Evolutionary conservation across 257 asterid genomes (phyloP).

Genomic region (Forsythia viridissima): DNA sequence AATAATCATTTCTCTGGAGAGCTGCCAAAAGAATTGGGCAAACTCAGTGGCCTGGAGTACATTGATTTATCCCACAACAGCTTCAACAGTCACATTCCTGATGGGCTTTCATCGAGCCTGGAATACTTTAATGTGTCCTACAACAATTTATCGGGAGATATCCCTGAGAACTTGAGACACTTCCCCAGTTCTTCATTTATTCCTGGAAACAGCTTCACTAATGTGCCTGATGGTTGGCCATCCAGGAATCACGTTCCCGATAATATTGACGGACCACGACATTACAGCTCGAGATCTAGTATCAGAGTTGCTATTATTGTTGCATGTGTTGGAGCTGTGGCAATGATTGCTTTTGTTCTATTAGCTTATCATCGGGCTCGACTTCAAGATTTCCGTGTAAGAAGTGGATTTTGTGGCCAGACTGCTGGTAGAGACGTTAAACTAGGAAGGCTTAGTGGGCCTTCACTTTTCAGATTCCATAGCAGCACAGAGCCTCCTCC

Average conservation of each 20-base stretch:
- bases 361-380: slow-evolving; percentile 72
- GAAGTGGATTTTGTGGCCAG: slow-evolving; percentile 49
- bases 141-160: slow-evolving; percentile 62
- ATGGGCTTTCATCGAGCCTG: slow-evolving; percentile 57
- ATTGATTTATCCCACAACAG: slow-evolving; percentile 72
- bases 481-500: slow-evolving; percentile 60
- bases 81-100: slow-evolving; percentile 69
- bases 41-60: slow-evolving; percentile 60
- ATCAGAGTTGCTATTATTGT: slow-evolving; percentile 68
- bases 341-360: slow-evolving; percentile 73
- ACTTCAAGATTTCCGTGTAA: slow-evolving; percentile 45
- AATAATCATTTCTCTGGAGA: slow-evolving; percentile 64
- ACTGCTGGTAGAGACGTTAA: slow-evolving; percentile 55
- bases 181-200: slow-evolving; percentile 67
- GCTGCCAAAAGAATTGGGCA: slow-evolving; percentile 66
- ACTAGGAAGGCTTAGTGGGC: slow-evolving; percentile 56
- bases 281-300: slow-evolving; percentile 43
- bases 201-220: slow-evolving; percentile 60
- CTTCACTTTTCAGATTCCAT: slow-evolving; percentile 68
- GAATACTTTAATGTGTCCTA: slow-evolving; percentile 56
- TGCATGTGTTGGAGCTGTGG: slow-evolving; percentile 73
- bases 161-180: slow-evolving; percentile 61
- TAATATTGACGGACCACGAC: slow-evolving; percentile 17
- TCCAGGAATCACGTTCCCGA: slow-evolving; percentile 26
- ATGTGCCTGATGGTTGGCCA: slow-evolving; percentile 19